Conservation (phyloP, 1,139 yeast genomes). For the Geotrichum macrosporum region DNA sequence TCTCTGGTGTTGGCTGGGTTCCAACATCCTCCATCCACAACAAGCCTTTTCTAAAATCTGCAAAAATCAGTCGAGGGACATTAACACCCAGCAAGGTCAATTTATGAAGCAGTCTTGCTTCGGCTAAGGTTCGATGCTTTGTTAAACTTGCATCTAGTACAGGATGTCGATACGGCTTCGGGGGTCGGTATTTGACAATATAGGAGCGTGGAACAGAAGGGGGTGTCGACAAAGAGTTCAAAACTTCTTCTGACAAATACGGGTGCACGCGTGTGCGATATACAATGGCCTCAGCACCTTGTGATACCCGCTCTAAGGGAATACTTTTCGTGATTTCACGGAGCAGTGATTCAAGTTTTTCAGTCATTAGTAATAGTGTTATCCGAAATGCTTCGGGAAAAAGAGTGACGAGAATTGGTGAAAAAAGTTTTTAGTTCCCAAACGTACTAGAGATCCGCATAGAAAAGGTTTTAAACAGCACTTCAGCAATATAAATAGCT, state of each 20-base stretch:
- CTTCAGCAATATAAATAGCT: no score
- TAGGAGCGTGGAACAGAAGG: constrained; percentile 37
- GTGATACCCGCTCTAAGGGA: constrained; percentile 48
- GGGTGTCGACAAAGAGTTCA: constrained; percentile 29
- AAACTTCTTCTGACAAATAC: constrained; percentile 39
- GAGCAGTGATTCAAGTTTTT: constrained; percentile 35
- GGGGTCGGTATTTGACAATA: constrained; percentile 82
- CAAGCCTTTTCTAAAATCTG: constrained; percentile 73
- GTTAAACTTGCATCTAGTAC: constrained; percentile 71
- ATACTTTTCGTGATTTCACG: constrained; percentile 45
- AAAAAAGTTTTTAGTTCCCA: no score
- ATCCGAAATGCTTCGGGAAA: no score
- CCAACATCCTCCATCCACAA: constrained; percentile 84
- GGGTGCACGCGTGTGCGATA: constrained; percentile 67
- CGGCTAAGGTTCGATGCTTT: constrained; percentile 76
- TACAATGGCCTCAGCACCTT: constrained; percentile 95
- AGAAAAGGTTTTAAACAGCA: no score
- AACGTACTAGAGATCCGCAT: no score
- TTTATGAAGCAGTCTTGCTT: constrained; percentile 69
- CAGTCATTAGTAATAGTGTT: constrained; percentile 19
- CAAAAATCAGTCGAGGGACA: constrained; percentile 66
- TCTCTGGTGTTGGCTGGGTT: constrained; percentile 35
- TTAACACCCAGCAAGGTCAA: constrained; percentile 53
- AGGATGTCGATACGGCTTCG: constrained; percentile 85
- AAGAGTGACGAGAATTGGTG: no score